Base-by-base conservation (phyloP, 1,284 basidiomycete species). In the Filobasidium uniguttulatum region DNA sequence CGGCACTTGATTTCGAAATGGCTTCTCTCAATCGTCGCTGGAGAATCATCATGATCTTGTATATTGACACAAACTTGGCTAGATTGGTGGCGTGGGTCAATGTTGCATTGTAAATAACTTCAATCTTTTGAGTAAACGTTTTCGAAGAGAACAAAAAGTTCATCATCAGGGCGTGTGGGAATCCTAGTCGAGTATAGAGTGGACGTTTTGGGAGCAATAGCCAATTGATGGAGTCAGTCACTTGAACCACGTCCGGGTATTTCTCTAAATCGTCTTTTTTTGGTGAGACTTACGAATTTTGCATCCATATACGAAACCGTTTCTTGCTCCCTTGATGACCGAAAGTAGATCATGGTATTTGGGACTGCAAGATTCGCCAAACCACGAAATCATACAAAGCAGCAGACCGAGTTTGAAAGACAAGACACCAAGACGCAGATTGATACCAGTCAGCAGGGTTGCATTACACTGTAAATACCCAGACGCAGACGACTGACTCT, bases 101-200 rank as follows among this genome's bases (percentile, higher is more conserved):
- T 2, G 94, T 97, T n/a, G 91, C 85, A 20, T 77, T 78, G 64
- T 82, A 82, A 58, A 98, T 87, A 51, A 77, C 73, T 47, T 59
- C 53, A 59, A 71, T 64, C 45, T 64, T 63, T 31, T 60, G 59
- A n/a, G 63, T 59, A 67, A 58, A 88, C 83, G 85, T 79, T 73
- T 85, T 85, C 53, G 83, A 79, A 26, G 84, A 83, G 63, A 98
- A 98, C 25, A 98, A 74, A 54, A 96, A 78, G n/a, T 89, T 84
- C 93, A 98, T 98, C 50, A 98, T 83, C 23, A 99, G 73, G 2
- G 94, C 93, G 76, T 99, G 94, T n/a, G 94, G 94, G 64, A 94
- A 94, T 40, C 73, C 62, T 65, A 22, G 40, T 8, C 34, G 10
- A 26, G 30, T 3, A 20, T 25, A 43, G 17, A 12, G 14, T 12